phyloP scores from a whole-genome alignment of 2,329 filamentous ascomycete genomes.

The Pseudogymnoascus sp. region DNA sequence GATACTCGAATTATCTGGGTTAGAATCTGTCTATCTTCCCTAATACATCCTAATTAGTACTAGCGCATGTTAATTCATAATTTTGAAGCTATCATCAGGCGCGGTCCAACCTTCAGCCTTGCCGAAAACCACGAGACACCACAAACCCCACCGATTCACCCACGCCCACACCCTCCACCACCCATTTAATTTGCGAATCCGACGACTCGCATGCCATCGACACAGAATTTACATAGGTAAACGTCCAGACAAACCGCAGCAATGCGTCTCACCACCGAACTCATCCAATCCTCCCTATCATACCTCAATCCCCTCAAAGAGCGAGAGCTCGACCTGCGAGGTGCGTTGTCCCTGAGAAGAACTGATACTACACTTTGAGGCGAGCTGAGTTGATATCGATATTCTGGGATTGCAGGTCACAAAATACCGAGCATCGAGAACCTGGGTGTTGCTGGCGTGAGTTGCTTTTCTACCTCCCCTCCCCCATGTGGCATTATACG shows the following conservation, averaged over 20 bases:
- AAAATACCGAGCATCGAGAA: constrained; percentile 98
- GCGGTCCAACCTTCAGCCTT: constrained; percentile 9
- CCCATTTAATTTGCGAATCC: not conserved
- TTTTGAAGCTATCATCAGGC: constrained; percentile 7
- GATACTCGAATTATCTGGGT: not conserved
- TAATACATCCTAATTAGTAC: not conserved
- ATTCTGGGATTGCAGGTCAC: constrained; percentile 66
- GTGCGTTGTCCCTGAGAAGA: constrained; percentile 83
- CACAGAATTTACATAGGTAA: constrained; percentile 4
- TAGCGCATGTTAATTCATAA: not conserved
- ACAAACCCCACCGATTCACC: not conserved
- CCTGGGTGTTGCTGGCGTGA: constrained; percentile 82
- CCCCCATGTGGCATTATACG: constrained; percentile 2
- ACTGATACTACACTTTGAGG: constrained; percentile 80
- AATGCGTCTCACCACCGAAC: constrained; percentile 93
- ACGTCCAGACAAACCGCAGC: constrained; percentile 23
- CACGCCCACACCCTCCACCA: not conserved
- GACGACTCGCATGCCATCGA: not conserved
- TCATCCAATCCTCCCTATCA: constrained; percentile 89
- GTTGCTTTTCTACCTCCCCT: constrained; percentile 29
- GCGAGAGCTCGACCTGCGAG: constrained; percentile 97
- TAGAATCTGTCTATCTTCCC: not conserved
- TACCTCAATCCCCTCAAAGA: constrained; percentile 99
- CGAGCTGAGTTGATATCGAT: constrained; percentile 76
- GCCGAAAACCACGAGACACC: constrained; percentile 8